A percentile compares a stretch with the other conserved stretches of the same genome.
These are phyloP conservation scores for Metarhizium brunneum DNA, from an alignment of 2,329 filamentous ascomycete species.

Conservation along the genomic window DNA sequence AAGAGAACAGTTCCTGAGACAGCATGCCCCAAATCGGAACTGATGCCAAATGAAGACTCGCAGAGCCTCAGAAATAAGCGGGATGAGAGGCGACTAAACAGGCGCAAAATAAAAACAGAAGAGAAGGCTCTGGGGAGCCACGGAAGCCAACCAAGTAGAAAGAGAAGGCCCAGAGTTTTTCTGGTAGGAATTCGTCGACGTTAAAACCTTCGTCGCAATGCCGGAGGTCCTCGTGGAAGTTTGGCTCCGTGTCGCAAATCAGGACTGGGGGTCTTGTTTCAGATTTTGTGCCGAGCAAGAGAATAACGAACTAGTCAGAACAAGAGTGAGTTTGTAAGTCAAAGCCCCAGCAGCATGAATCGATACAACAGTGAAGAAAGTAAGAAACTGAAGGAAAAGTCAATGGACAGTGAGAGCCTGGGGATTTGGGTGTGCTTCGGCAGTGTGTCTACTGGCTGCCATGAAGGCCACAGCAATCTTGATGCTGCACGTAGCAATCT, in stretches of 20 bases:
- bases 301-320: not conserved
- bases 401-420: not conserved
- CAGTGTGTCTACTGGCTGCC: not conserved
- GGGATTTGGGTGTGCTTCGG: not conserved
- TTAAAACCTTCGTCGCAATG: not conserved
- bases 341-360: not conserved
- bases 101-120: not conserved
- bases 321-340: not conserved
- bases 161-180: not conserved
- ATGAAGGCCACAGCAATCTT: not conserved
- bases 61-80: not conserved
- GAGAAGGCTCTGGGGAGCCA: not conserved
- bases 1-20: not conserved
- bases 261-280: conserved; percentile 3
- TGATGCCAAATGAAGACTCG: conserved; percentile 1
- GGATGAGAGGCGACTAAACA: not conserved
- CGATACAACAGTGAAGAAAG: not conserved
- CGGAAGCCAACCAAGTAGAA: not conserved
- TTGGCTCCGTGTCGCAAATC: conserved; percentile 1
- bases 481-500: not conserved
- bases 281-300: conserved; percentile 1
- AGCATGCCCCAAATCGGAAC: not conserved
- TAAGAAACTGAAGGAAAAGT: not conserved
- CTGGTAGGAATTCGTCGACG: not conserved
- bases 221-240: not conserved